These are phyloP conservation scores for Stephania yunnanensis DNA, from an alignment of 164 flowering plant species.

Conservation along the genomic window DNA sequence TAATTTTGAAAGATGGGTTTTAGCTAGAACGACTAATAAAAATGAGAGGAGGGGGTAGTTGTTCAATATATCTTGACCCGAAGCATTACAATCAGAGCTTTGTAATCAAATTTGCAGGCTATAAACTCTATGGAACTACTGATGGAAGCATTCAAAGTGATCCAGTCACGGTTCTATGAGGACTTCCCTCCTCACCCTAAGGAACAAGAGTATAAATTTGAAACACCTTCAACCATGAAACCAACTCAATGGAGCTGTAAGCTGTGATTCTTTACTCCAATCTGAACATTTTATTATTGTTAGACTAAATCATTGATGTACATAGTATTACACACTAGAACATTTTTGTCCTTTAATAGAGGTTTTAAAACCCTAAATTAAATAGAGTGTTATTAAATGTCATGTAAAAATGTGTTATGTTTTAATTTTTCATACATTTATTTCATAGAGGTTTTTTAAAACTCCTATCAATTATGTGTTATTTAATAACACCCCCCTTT, in stretches of 20 bases:
- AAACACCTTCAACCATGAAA: constrained; percentile 96
- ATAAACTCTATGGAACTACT: constrained; percentile 81
- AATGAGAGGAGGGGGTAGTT: background rate
- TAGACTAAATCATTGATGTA: too few relatives aligned
- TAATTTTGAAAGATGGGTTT: background rate
- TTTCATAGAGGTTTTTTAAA: too few relatives aligned
- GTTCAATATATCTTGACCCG: background rate
- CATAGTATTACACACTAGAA: too few relatives aligned
- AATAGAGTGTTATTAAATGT: too few relatives aligned
- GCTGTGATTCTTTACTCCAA: constrained; percentile 14
- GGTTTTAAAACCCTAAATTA: too few relatives aligned
- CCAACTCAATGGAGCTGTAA: constrained; percentile 97
- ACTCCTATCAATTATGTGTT: too few relatives aligned
- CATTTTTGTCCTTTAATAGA: too few relatives aligned
- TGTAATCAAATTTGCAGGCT: constrained; percentile 46
- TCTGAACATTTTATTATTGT: background rate
- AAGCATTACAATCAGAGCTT: background rate
- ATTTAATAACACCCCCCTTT: too few relatives aligned
- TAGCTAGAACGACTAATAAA: background rate
- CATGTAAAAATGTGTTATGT: too few relatives aligned
- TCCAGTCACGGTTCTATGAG: constrained; percentile 66
- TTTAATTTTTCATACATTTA: too few relatives aligned
- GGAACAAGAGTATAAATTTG: constrained; percentile 81
- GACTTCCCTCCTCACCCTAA: constrained; percentile 90
- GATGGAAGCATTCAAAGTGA: constrained; percentile 91